Percentiles rank a stretch among this genome's conserved stretches.
phyloP scores from a whole-genome alignment of 1,139 yeast genomes.

The Geotrichum cucujoidarum region DNA sequence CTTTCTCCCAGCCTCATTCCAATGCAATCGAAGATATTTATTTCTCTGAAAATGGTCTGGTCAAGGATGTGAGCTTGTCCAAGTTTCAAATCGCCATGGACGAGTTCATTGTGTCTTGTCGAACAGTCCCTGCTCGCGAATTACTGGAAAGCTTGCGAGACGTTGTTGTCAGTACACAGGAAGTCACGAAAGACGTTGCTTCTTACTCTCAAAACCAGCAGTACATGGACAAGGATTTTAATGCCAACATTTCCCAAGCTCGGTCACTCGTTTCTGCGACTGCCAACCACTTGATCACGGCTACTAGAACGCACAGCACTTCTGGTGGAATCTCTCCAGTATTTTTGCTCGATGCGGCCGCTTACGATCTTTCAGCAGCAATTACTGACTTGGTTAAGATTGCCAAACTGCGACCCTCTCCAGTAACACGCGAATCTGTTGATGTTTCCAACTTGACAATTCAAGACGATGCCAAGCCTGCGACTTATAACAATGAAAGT shows the following conservation, averaged over 20 bases:
- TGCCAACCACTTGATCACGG: slow-evolving; percentile 71
- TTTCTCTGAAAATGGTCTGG: slow-evolving; percentile 25
- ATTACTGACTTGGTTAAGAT: slow-evolving; percentile 63
- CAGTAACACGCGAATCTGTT: neutral
- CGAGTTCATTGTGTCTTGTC: slow-evolving; percentile 33
- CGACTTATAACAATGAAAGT: neutral
- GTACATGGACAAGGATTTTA: slow-evolving; percentile 16
- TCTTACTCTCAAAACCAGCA: no score
- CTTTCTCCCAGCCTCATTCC: slow-evolving; percentile 8
- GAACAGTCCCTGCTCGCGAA: slow-evolving; percentile 23
- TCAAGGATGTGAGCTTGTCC: slow-evolving; percentile 29
- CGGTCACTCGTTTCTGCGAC: slow-evolving; percentile 54
- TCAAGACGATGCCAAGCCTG: neutral
- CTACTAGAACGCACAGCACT: slow-evolving; percentile 70
- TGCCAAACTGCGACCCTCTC: slow-evolving; percentile 44
- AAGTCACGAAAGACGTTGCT: slow-evolving; percentile 38
- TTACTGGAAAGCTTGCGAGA: slow-evolving; percentile 33
- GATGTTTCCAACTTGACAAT: neutral
- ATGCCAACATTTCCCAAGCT: slow-evolving; percentile 26
- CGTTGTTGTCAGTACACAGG: slow-evolving; percentile 37
- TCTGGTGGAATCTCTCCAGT: slow-evolving; percentile 64
- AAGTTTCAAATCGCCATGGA: slow-evolving; percentile 35
- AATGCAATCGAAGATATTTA: slow-evolving; percentile 8
- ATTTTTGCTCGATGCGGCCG: slow-evolving; percentile 68
- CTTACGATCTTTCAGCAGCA: slow-evolving; percentile 68